phyloP scores from a whole-genome alignment of 495 filamentous ascomycete species.

The Jackrogersella minutella region DNA sequence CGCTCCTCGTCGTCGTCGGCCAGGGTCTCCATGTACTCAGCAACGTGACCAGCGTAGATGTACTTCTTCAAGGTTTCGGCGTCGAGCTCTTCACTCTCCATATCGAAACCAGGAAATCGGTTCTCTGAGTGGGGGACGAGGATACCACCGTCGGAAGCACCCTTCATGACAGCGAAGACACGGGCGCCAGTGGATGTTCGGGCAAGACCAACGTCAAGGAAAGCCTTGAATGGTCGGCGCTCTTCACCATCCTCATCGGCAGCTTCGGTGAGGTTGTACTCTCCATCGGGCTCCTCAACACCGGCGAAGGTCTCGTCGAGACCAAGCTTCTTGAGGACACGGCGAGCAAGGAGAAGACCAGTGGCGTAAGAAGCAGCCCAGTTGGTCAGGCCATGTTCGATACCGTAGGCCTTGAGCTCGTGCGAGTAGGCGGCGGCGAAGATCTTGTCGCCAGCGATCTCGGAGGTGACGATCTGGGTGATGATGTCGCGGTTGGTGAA shows the following conservation, averaged over 20 bases:
- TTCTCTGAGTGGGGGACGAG: constrained; percentile 97
- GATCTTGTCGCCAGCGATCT: constrained; percentile 98
- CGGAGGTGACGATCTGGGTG: constrained; percentile 94
- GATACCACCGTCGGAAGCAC: constrained; percentile 97
- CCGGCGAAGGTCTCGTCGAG: constrained; percentile 89
- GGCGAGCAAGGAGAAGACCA: constrained; percentile 95
- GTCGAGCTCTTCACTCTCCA: constrained; percentile 95
- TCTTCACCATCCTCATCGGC: constrained; percentile 80
- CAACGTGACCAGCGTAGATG: constrained; percentile 97
- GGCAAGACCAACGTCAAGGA: constrained; percentile 96
- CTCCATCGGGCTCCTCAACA: constrained; percentile 94
- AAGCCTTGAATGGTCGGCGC: constrained; percentile 97
- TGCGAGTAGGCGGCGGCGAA: constrained; percentile 92
- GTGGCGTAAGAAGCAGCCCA: constrained; percentile 98
- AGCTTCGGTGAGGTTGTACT: constrained; percentile 92
- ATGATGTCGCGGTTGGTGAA: constrained; percentile 99
- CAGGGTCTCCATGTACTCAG: constrained; percentile 99
- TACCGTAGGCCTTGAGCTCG: constrained; percentile 96
- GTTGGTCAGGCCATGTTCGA: constrained; percentile 99
- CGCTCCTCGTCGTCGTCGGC: constrained; percentile 99
- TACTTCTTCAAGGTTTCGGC: constrained; percentile 97
- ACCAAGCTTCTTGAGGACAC: constrained; percentile 93
- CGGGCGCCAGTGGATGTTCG: constrained; percentile 97
- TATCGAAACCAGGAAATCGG: constrained; percentile 98
- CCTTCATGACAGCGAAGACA: constrained; percentile 99